phyloP scores from a whole-genome alignment of 2,329 filamentous ascomycete genomes.

The Didymosphaeria variabile region DNA sequence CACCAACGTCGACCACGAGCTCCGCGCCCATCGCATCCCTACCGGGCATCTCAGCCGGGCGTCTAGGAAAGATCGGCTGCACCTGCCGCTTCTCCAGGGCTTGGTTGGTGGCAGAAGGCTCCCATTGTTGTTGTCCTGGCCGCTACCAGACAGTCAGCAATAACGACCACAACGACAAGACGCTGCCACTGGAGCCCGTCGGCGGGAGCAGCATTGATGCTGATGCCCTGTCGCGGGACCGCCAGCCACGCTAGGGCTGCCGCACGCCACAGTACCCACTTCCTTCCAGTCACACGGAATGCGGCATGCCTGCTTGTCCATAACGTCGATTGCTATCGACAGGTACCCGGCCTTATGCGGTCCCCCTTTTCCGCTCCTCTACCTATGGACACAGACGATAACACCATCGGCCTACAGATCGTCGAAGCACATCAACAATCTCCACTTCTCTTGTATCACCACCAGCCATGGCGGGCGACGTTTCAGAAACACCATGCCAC shows the following conservation, averaged over 20 bases:
- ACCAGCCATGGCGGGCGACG: neutral
- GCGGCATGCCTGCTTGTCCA: slow-evolving; percentile 1
- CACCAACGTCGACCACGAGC: slow-evolving; percentile 9
- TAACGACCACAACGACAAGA: slow-evolving; percentile 8
- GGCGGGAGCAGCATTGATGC: slow-evolving; percentile 20
- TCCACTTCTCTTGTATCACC: neutral
- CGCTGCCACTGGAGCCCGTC: slow-evolving; percentile 19
- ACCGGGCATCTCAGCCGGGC: slow-evolving; percentile 14
- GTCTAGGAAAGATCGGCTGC: slow-evolving; percentile 16
- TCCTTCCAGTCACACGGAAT: slow-evolving; percentile 7
- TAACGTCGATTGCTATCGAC: slow-evolving; percentile 15
- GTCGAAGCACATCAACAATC: neutral
- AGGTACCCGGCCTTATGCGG: slow-evolving; percentile 22
- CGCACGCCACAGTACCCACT: neutral
- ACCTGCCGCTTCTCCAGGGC: slow-evolving; percentile 17
- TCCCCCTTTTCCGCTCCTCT: neutral
- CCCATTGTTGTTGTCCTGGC: neutral
- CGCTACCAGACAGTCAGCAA: neutral
- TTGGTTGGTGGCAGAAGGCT: neutral
- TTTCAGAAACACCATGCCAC: slow-evolving; percentile 7
- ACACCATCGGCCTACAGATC: neutral
- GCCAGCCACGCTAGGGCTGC: slow-evolving; percentile 38
- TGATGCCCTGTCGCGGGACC: slow-evolving; percentile 22
- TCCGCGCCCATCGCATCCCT: slow-evolving; percentile 8
- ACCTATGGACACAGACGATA: neutral